phyloP scores from a whole-genome alignment of 1,284 basidiomycete species.

The Albatrellus sp. region DNA sequence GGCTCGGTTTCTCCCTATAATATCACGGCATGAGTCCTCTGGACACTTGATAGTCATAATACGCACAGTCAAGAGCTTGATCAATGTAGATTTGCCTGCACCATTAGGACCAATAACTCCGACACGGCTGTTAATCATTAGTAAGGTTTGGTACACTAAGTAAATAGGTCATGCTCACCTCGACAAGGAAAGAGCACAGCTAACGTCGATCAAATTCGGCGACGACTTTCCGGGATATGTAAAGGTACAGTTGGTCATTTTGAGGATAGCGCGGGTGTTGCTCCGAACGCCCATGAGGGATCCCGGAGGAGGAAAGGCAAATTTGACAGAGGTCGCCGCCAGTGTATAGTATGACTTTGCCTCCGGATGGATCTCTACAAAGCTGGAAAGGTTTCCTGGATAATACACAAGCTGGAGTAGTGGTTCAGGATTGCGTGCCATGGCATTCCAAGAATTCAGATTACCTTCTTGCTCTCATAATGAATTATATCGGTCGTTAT shows the following conservation, averaged over 20 bases:
- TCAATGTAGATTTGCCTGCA: constrained; percentile 92
- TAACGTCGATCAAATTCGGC: constrained; percentile 83
- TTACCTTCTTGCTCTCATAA: constrained; percentile 87
- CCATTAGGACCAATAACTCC: constrained; percentile 89
- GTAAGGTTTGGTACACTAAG: constrained; percentile 3
- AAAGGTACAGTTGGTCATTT: constrained; percentile 86
- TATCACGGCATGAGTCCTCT: constrained; percentile 2
- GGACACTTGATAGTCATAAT: not conserved
- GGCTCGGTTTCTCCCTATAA: constrained; percentile 83
- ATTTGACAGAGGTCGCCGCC: constrained; percentile 90
- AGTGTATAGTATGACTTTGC: constrained; percentile 98
- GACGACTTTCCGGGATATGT: constrained; percentile 83
- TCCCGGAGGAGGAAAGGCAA: constrained; percentile 93
- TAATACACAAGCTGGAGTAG: constrained; percentile 79
- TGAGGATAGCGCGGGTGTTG: constrained; percentile 93
- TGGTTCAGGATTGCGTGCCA: constrained; percentile 3
- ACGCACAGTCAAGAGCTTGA: constrained; percentile 84
- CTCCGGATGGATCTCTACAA: constrained; percentile 87
- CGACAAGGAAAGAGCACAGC: constrained; percentile 86
- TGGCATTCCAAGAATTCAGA: constrained; percentile 6
- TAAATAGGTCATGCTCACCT: constrained; percentile 34
- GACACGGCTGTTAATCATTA: constrained; percentile 49
- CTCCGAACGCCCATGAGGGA: constrained; percentile 96
- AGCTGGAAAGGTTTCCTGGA: constrained; percentile 85
- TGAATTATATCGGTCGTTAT: constrained; percentile 98